Base-by-base conservation (phyloP, 345 rosid genomes). In the Citrus cavaleriei region DNA sequence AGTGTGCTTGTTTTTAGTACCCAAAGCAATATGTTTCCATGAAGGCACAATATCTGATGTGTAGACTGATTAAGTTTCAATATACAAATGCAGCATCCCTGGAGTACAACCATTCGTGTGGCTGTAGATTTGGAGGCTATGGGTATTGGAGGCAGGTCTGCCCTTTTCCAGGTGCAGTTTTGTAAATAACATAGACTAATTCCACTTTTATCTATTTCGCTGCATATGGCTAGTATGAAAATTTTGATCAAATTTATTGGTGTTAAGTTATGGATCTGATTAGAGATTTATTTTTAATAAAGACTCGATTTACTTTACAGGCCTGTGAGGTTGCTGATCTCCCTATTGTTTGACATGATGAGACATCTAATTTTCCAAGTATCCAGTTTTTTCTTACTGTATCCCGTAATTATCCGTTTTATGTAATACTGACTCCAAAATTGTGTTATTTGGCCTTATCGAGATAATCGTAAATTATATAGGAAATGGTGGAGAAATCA, bases 61-160 rank as follows among this genome's bases (percentile, higher is more conserved):
- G 76, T 78, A 21, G 42, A 58, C 37, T 19, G 79, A 62, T 42
- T 86, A 25, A 79, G 67, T 25, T 75, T 79, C 57, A 71, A 75
- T 76, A 77, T 70, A 25, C 68, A 79, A 32, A 30, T 86, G 83
- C 90, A 96, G 98, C 98, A 96, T 87, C 98, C 97, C 32, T 96
- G 95, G 98, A 91, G 91, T 83, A 68, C 78, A 79, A 90, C 94
- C 76, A 66, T 96, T 80, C 91, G 85, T 55, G 59, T 91, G 87
- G 99, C 97, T 80, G 69, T 95, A 80, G 98, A 95, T 88, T 80
- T 95, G 84, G 98, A 95, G 86, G 97, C 98, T 77, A 95, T 95
- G 98, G 98, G 98, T 54, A 74, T 89, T 49, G 98, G 98, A 68
- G 98, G 98, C 72, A 93, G 90, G 88, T 93, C 99, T 18, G 57